Evolutionary conservation across 176 grass and related monocot species (phyloP).

Genomic region (Tillandsia leiboldiana): DNA sequence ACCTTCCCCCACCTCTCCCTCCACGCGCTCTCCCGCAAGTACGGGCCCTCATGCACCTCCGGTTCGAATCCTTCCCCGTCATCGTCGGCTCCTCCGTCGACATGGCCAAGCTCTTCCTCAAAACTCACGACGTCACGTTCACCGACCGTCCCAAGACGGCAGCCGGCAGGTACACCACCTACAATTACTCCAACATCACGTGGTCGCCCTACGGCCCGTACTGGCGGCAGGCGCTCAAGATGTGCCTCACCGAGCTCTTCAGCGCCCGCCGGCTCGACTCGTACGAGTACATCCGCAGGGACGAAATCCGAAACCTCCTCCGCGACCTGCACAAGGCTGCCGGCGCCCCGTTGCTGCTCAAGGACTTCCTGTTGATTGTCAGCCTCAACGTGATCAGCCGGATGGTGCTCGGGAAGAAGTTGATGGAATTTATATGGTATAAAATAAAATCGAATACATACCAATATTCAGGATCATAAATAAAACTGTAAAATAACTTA

Average conservation of each 20-base stretch:
- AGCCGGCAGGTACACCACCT: conserved; percentile 35
- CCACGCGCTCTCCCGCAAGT: too few relatives aligned
- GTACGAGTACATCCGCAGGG: conserved; percentile 29
- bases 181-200: conserved; percentile 45
- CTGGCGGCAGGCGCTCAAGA: conserved; percentile 45
- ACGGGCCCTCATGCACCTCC: conserved; percentile 9
- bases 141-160: conserved; percentile 31
- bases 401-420: too few relatives aligned
- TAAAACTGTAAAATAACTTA: too few relatives aligned
- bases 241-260: conserved; percentile 60
- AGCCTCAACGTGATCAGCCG: conserved; percentile 40
- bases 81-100: conserved; percentile 48
- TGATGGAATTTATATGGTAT: too few relatives aligned
- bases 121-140: conserved; percentile 49
- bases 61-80: conserved; percentile 40
- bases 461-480: too few relatives aligned
- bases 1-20: too few relatives aligned
- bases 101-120: conserved; percentile 44
- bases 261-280: conserved; percentile 33
- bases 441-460: too few relatives aligned
- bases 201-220: conserved; percentile 51
- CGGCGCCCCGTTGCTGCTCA: conserved; percentile 32
- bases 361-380: conserved; percentile 56
- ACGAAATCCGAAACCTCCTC: conserved; percentile 31
- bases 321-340: conserved; percentile 5